Conservation (phyloP, 1,139 yeast genomes). For the Spathaspora jeffriesii region DNA sequence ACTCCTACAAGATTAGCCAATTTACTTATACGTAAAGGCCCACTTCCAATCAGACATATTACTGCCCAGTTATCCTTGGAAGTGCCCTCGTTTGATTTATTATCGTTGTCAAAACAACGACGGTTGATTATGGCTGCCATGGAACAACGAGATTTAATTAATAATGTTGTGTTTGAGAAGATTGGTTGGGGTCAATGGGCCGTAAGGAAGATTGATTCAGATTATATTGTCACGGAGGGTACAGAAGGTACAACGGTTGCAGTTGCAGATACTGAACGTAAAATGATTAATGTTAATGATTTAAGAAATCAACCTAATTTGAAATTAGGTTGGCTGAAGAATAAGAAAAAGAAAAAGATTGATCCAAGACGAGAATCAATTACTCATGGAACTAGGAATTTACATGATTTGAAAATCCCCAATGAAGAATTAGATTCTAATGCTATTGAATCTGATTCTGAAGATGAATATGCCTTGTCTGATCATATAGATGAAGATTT, state of each 20-base stretch:
- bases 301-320: constrained; percentile 40
- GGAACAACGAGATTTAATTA: constrained; percentile 61
- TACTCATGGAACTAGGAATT: constrained; percentile 45
- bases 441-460: constrained; percentile 46
- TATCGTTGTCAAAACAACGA: constrained; percentile 87
- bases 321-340: constrained; percentile 48
- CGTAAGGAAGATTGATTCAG: constrained; percentile 58
- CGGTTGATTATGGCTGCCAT: constrained; percentile 87
- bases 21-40: constrained; percentile 73
- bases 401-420: constrained; percentile 50
- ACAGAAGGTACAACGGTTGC: constrained; percentile 26
- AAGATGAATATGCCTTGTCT: constrained; percentile 28
- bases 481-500: constrained; percentile 18
- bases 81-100: constrained; percentile 76
- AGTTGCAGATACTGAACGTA: constrained; percentile 28
- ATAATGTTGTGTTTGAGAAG: constrained; percentile 78
- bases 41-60: constrained; percentile 87
- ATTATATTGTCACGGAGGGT: constrained; percentile 49
- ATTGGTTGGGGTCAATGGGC: constrained; percentile 99
- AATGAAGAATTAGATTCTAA: constrained; percentile 25
- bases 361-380: constrained; percentile 54
- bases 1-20: constrained; percentile 79
- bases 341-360: constrained; percentile 17
- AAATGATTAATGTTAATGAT: constrained; percentile 37
- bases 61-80: constrained; percentile 76